Conservation (phyloP, 805 yeast species). For the Barnettozyma salicaria region DNA sequence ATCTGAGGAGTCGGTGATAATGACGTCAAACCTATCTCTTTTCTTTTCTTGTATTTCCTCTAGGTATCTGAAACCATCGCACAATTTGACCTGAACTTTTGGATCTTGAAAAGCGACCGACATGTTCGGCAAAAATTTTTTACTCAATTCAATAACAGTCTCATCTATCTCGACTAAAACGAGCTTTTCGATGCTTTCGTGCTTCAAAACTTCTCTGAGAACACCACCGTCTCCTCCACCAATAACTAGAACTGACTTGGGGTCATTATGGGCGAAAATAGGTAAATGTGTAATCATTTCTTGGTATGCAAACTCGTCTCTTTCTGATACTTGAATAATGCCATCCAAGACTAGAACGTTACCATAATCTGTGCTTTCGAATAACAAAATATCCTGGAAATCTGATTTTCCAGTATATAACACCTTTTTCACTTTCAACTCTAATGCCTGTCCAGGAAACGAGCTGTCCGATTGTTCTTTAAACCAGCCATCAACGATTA, state of each 20-base stretch:
- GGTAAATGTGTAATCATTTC: constrained; percentile 87
- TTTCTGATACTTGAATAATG: constrained; percentile 83
- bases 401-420: constrained; percentile 61
- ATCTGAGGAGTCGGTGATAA: constrained; percentile 88
- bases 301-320: constrained; percentile 92
- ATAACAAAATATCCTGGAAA: constrained; percentile 74
- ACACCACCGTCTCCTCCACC: constrained; percentile 99
- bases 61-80: constrained; percentile 81
- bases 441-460: constrained; percentile 87
- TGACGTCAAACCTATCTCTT: constrained; percentile 61
- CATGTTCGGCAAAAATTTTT: constrained; percentile 73
- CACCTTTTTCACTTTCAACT: constrained; percentile 53
- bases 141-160: constrained; percentile 66
- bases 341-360: constrained; percentile 88
- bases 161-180: constrained; percentile 88
- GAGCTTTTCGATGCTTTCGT: constrained; percentile 53
- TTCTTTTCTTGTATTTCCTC: constrained; percentile 32
- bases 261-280: constrained; percentile 66
- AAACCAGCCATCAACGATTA: constrained; percentile 69
- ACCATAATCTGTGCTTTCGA: constrained; percentile 70
- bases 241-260: constrained; percentile 73
- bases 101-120: constrained; percentile 57
- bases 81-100: constrained; percentile 58
- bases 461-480: constrained; percentile 61
- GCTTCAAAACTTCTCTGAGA: constrained; percentile 79